These are phyloP conservation scores for Neofusicoccum sp. DNA, from an alignment of 2,329 filamentous ascomycete species.

Conservation along the genomic window DNA sequence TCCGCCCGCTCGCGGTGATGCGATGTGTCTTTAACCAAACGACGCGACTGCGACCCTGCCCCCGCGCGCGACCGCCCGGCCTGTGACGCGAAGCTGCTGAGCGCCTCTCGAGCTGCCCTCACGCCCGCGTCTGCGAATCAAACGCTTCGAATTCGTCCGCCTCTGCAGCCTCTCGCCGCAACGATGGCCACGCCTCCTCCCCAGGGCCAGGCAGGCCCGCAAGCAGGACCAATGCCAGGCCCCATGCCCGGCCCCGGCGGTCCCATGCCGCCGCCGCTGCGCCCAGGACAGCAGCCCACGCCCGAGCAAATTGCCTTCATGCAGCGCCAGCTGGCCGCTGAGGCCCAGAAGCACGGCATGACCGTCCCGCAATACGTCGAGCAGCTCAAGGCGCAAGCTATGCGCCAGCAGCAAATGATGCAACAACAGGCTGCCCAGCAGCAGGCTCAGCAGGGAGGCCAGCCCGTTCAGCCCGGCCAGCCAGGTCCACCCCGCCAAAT, in stretches of 20 bases:
- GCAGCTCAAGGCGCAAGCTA: conserved; percentile 54
- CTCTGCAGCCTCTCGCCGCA: neutral
- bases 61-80: neutral
- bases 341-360: conserved; percentile 84
- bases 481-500: conserved; percentile 78
- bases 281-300: conserved; percentile 60
- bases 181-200: conserved; percentile 16
- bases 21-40: conserved; percentile 21
- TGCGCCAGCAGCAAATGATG: conserved; percentile 54
- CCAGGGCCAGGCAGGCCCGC: conserved; percentile 6
- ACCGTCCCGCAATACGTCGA: conserved; percentile 81
- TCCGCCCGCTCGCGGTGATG: conserved; percentile 18
- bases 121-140: neutral
- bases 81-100: neutral
- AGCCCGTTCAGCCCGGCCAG: conserved; percentile 51
- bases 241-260: conserved; percentile 7
- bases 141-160: neutral
- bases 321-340: conserved; percentile 78
- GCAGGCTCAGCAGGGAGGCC: conserved; percentile 41
- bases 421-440: conserved; percentile 40
- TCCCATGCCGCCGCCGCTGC: conserved; percentile 24
- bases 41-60: neutral
- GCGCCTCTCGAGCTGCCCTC: neutral
- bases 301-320: conserved; percentile 85
- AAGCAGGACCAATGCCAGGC: conserved; percentile 14